Conservation (phyloP, 1,284 basidiomycete species). For the Trichosporon sp. region DNA sequence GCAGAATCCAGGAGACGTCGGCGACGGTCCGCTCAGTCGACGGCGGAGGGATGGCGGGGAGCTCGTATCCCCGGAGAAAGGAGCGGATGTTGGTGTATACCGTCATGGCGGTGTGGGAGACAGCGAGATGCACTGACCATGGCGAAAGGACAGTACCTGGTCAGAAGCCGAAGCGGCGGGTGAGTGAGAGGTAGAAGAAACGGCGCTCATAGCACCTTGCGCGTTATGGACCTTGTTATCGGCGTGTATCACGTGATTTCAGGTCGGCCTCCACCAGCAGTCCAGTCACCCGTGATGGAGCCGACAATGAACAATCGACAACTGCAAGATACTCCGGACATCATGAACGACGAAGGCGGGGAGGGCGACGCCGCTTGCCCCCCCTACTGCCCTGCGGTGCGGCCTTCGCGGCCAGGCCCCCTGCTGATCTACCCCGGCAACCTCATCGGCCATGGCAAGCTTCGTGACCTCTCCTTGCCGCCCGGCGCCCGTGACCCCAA, state of each 20-base stretch:
- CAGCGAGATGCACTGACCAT: background rate
- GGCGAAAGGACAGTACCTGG: background rate
- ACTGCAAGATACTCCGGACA: background rate
- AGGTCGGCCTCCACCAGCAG: background rate
- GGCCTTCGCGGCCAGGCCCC: background rate
- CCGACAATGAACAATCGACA: background rate
- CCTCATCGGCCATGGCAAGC: background rate
- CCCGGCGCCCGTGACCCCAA: background rate
- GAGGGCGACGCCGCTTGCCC: background rate
- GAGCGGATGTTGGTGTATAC: background rate
- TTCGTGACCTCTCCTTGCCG: background rate
- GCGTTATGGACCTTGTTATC: no score
- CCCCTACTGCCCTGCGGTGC: background rate
- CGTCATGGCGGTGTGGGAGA: background rate
- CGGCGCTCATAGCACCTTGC: background rate
- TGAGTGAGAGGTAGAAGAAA: background rate
- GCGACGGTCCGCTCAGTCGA: background rate
- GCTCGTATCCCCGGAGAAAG: background rate
- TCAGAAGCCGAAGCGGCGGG: background rate
- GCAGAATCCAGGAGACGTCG: background rate
- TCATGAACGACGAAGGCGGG: background rate
- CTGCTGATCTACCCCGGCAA: background rate
- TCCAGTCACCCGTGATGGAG: no score
- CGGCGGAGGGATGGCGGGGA: background rate
- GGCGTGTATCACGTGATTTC: background rate